Evolutionary conservation across 1,139 yeast genomes (phyloP), one percentile per base, ranked within the genome.

Genomic region (Sugiyamaella novakii): DNA sequence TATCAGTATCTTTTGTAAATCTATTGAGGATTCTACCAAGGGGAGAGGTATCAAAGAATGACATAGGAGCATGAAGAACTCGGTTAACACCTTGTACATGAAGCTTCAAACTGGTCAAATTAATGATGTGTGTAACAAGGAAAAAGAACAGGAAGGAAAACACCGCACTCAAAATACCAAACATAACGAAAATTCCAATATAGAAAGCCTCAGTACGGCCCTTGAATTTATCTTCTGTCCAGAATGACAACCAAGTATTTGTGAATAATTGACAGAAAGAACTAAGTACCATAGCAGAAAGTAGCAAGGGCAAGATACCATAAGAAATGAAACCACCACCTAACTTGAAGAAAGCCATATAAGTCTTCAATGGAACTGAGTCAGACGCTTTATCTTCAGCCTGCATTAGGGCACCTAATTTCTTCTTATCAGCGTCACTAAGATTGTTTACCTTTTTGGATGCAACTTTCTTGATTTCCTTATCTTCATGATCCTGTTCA

Each of bases 161-260:
- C 58, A 72, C 18, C 63, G 69, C 64, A 51, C 75, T 58, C 57
- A 67, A 59, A 18, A 72, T 53, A 12, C 76, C 70, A 50, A 75
- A 76, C 76, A 81, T 69, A 38, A 82, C 79, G 59, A 84, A 85
- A 29, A 84, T 53, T 1, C 88, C 96, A 69, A 87, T 84, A 65
- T 88, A 89, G 57, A 80, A 79, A 2, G 78, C 76, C 43, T 75
- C 70, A 1, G 78, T 56, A 45, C 76, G 69, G 12, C 65, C 66
- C 5, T 55, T 52, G 60, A 84, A 87, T 63, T 78, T 81, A 46
- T 72, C 47, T 17, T 75, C 77, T 2, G 85, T 76, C 97, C 97
- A 89, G 66, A 79, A 89, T 0, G 96, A 83, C 54, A 89, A 73
- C 95, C 96, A 89, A 17, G 84, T 83, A 59, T 84, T 85, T 30